Base-by-base conservation (phyloP, 257 asterid genomes). In the Craterostigma plantagineum region DNA sequence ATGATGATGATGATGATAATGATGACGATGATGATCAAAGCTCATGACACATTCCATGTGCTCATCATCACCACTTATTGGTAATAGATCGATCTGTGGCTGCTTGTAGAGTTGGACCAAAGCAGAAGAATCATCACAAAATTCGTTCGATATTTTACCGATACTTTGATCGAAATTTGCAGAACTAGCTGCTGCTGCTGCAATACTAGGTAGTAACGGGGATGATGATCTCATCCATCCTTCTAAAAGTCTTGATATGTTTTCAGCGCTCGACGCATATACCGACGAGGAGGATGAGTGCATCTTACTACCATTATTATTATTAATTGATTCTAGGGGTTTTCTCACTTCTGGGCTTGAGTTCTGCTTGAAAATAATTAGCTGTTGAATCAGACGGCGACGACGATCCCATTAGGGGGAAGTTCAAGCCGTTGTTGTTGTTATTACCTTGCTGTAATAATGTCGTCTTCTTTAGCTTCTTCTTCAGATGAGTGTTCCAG, bases 401-500 rank as follows among this genome's bases (percentile, higher is more conserved):
- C n/a, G n/a, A n/a, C n/a, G n/a, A n/a, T n/a, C n/a, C n/a, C n/a
- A n/a, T n/a, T n/a, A 36, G 55, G 37, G 16, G 43, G 58, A 73
- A 7, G 58, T 23, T n/a, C n/a, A 2, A 11, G 8, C 18, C 9
- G 23, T 54, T 67, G 53, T 66, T 17, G 42, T 71, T 6, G 6
- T 23, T 23, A 23, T 23, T 23, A 23, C 30, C 30, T 23, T 15
- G 40, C 8, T 36, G 40, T 12, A 10, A 9, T 10, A n/a, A n/a
- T n/a, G n/a, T n/a, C n/a, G 49, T 6, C 38, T 63, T 71, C 61
- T 76, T 79, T 46, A 84, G 66, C 74, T 81, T 85, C 57, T 85
- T 85, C 64, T 85, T 85, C 17, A 85, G 55, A 61, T 77, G 96
- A 14, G 96, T 77, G 72, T 85, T 85, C 94, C 96, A 85, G 7